Percentiles rank a stretch among this genome's conserved stretches.
Conservation (phyloP, 2,329 filamentous ascomycete genomes). For the Fusarium mundagurra region DNA sequence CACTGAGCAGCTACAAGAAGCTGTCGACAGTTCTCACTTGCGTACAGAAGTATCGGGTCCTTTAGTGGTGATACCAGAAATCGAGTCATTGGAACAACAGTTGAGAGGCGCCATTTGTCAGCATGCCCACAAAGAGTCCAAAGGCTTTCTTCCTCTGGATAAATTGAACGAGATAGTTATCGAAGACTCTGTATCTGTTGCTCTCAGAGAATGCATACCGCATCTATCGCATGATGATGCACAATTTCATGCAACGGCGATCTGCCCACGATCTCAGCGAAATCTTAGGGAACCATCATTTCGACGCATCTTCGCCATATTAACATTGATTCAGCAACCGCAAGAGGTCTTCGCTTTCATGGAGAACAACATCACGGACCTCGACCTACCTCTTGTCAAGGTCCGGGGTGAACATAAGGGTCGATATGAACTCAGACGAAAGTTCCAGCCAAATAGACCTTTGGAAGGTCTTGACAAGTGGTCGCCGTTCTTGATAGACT, state of each 20-base stretch:
- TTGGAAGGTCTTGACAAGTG: neutral
- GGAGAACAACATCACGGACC: neutral
- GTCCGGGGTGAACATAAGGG: neutral
- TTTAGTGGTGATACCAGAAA: neutral
- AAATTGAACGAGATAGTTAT: neutral
- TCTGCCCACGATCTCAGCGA: neutral
- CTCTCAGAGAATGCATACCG: neutral
- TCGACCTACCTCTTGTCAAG: neutral
- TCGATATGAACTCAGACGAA: neutral
- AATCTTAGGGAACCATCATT: neutral
- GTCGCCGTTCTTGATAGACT: neutral
- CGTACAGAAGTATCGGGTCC: neutral
- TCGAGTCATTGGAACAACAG: neutral
- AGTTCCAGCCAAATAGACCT: neutral
- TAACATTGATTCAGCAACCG: neutral
- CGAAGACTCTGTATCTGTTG: neutral
- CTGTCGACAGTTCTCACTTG: neutral
- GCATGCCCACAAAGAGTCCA: neutral
- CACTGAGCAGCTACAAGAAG: neutral
- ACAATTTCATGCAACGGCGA: neutral
- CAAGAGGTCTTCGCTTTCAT: neutral
- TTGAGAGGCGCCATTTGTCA: neutral
- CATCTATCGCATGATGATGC: neutral
- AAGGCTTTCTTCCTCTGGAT: neutral
- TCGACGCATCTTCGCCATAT: neutral